Conservation (phyloP, 1,139 yeast genomes). For the Taiozyma sp. region DNA sequence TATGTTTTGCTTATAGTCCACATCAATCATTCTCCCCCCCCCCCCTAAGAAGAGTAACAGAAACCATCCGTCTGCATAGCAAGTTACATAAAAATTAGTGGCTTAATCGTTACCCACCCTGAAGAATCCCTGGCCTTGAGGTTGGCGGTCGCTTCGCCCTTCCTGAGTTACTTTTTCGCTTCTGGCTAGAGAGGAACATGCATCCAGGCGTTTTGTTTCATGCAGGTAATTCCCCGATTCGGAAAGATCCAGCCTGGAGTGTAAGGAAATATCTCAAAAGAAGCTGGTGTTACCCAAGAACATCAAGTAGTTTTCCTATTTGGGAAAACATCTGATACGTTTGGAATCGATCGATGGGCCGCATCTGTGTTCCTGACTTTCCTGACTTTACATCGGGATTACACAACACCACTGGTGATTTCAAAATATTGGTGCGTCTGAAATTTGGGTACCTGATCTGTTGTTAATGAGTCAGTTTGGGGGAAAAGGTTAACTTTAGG, state of each 20-base stretch:
- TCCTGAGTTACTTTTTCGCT: background rate
- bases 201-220: background rate
- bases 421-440: background rate
- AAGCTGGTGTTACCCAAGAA: background rate
- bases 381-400: too few relatives aligned
- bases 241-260: background rate
- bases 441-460: background rate
- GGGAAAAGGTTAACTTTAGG: background rate
- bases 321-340: background rate
- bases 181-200: background rate
- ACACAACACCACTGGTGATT: background rate
- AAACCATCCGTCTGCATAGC: too few relatives aligned
- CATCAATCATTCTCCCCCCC: background rate
- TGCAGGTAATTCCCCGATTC: background rate
- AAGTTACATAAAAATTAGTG: too few relatives aligned
- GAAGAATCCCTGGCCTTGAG: background rate
- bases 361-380: too few relatives aligned
- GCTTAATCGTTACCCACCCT: too few relatives aligned
- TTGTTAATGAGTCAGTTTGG: background rate
- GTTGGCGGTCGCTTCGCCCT: background rate
- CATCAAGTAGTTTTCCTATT: background rate
- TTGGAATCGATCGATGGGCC: background rate
- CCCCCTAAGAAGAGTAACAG: background rate
- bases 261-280: background rate
- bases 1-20: background rate